Evolutionary conservation across 257 asterid genomes (phyloP).

Genomic region (Catharanthus roseus): DNA sequence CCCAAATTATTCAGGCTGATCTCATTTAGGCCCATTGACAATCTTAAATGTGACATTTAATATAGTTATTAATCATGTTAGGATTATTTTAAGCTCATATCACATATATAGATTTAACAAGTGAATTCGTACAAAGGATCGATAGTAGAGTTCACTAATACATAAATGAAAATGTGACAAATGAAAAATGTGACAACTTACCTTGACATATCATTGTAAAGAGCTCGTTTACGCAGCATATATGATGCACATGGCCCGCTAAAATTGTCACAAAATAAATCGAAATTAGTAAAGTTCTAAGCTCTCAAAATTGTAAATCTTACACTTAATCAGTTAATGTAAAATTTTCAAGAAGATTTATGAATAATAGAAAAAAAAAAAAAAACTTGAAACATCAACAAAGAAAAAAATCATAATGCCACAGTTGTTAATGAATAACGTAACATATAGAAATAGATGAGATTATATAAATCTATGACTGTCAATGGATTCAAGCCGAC

Average conservation of each 20-base stretch:
- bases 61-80: too few species aligned
- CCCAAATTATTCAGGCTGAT: too few species aligned
- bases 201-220: slow-evolving; percentile 39
- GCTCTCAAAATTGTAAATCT: not conserved
- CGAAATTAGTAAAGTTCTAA: not conserved
- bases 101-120: too few species aligned
- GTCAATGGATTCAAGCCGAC: not conserved
- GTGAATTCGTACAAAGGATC: too few species aligned
- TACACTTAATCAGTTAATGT: not conserved
- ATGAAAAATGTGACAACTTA: not conserved
- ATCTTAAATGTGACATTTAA: too few species aligned
- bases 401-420: not conserved
- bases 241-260: slow-evolving; percentile 44
- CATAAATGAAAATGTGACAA: too few species aligned
- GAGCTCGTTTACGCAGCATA: slow-evolving; percentile 38
- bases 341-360: not conserved
- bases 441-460: not conserved
- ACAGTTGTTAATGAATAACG: not conserved
- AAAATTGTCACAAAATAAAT: slow-evolving; percentile 6
- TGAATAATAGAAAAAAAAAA: not conserved
- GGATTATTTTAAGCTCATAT: too few species aligned
- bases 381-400: too few species aligned
- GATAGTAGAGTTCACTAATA: too few species aligned
- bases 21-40: too few species aligned
- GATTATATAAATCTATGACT: not conserved